A percentile compares a stretch with the other conserved stretches of the same genome.
Evolutionary conservation across 2,329 filamentous ascomycete species (phyloP).

Genomic region (Fusarium stilboides): DNA sequence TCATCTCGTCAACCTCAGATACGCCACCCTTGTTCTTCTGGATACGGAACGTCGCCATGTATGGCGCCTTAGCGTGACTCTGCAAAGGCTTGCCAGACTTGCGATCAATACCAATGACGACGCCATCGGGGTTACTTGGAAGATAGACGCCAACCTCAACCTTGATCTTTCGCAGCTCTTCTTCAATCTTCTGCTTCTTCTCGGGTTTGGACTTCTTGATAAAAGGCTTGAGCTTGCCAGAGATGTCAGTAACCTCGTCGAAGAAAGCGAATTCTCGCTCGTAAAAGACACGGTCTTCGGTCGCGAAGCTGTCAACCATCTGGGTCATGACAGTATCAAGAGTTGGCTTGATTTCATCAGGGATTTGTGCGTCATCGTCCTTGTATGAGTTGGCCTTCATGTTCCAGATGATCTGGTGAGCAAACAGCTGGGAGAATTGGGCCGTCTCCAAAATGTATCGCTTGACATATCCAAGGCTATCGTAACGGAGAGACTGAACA

Average conservation of each 20-base stretch:
- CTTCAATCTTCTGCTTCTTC: slow-evolving; percentile 99
- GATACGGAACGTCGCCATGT: slow-evolving; percentile 99
- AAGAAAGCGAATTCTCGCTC: slow-evolving; percentile 98
- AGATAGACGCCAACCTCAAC: slow-evolving; percentile 98
- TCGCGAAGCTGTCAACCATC: slow-evolving; percentile 86
- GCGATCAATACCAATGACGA: slow-evolving; percentile 97
- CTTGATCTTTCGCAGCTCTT: slow-evolving; percentile 96
- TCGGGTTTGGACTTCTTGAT: slow-evolving; percentile 94
- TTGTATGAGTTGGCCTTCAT: slow-evolving; percentile 99
- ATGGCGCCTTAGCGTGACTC: slow-evolving; percentile 97
- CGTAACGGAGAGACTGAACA: slow-evolving; percentile 94
- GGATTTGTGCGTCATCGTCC: slow-evolving; percentile 91
- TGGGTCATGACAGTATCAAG: slow-evolving; percentile 91
- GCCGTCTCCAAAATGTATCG: slow-evolving; percentile 97
- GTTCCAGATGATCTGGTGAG: slow-evolving; percentile 99
- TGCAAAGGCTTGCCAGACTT: slow-evolving; percentile 98
- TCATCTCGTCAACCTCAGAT: slow-evolving; percentile 67
- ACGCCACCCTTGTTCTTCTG: slow-evolving; percentile 78
- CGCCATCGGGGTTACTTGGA: slow-evolving; percentile 95
- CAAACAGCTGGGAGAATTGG: slow-evolving; percentile 97
- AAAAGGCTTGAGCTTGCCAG: slow-evolving; percentile 93
- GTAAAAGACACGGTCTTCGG: slow-evolving; percentile 86
- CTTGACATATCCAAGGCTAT: slow-evolving; percentile 93
- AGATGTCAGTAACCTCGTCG: slow-evolving; percentile 94
- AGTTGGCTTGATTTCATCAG: slow-evolving; percentile 92